phyloP scores from a whole-genome alignment of 2,329 filamentous ascomycete species.

The Ophiocordyceps sinensis region DNA sequence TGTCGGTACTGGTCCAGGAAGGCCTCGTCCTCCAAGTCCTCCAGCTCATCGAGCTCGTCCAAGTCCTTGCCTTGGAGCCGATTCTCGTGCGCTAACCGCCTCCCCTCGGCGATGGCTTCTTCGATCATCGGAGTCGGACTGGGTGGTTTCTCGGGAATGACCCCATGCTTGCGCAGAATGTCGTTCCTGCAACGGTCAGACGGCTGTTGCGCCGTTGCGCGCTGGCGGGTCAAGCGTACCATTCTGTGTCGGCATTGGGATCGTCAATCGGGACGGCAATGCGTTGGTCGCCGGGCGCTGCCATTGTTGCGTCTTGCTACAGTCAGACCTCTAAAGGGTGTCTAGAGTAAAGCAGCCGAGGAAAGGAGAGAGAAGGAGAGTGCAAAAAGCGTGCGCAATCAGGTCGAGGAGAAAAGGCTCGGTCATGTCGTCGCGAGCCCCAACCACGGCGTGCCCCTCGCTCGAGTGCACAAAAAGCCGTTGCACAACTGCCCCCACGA shows the following conservation, averaged over 20 bases:
- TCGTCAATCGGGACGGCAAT: slow-evolving; percentile 80
- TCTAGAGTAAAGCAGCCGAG: too few species aligned
- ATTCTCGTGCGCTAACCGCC: slow-evolving; percentile 77
- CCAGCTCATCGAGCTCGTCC: slow-evolving; percentile 82
- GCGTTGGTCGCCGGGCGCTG: slow-evolving; percentile 46
- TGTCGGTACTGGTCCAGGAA: slow-evolving; percentile 81
- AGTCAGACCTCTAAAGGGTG: not conserved
- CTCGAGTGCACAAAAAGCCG: not conserved
- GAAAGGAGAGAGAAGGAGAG: too few species aligned
- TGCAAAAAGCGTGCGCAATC: too few species aligned
- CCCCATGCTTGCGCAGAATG: slow-evolving; percentile 87
- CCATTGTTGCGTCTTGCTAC: slow-evolving; percentile 27
- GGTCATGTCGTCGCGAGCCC: not conserved
- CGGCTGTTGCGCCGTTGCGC: slow-evolving; percentile 2
- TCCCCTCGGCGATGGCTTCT: slow-evolving; percentile 77
- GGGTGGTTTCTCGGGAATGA: slow-evolving; percentile 95
- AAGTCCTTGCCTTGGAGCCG: slow-evolving; percentile 86
- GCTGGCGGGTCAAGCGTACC: slow-evolving; percentile 35
- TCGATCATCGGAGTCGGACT: slow-evolving; percentile 94
- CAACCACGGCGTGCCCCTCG: not conserved
- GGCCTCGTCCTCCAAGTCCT: slow-evolving; percentile 88
- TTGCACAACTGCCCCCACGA: slow-evolving; percentile 3
- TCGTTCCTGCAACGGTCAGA: slow-evolving; percentile 60
- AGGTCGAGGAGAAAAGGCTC: not conserved
- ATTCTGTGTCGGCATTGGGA: slow-evolving; percentile 96